Conservation (phyloP, 306 rosid genomes). For the Trifolium fragiferum region DNA sequence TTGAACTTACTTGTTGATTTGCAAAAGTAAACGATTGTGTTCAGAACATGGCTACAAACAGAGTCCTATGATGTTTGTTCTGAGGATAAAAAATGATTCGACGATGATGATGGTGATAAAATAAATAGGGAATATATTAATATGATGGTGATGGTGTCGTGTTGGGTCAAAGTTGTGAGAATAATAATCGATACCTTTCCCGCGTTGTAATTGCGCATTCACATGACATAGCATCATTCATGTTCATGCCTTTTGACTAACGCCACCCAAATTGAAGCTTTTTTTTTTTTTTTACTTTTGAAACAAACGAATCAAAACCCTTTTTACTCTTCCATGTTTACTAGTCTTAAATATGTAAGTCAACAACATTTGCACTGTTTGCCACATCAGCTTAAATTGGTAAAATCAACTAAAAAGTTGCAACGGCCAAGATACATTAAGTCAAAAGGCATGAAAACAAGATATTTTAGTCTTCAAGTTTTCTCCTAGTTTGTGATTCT, state of each 20-base stretch:
- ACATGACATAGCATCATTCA: not conserved
- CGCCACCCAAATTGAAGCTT: not conserved
- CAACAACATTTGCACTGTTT: no score
- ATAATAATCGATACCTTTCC: conserved; percentile 1
- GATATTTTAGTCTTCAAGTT: no score
- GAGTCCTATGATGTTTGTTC: not conserved
- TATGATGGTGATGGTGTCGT: not conserved
- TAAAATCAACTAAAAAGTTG: no score
- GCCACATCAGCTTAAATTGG: no score
- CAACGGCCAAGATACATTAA: no score
- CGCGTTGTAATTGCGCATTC: conserved; percentile 3
- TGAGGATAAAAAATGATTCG: not conserved
- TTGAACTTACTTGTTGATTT: conserved; percentile 11
- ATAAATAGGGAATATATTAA: not conserved
- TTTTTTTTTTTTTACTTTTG: not conserved
- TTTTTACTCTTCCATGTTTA: not conserved
- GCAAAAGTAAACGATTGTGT: not conserved
- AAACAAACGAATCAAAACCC: not conserved
- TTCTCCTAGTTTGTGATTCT: no score
- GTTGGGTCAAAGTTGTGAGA: conserved; percentile 20
- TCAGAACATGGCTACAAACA: not conserved
- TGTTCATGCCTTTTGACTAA: not conserved
- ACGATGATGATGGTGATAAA: not conserved
- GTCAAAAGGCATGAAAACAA: no score
- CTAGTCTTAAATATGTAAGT: not conserved